Conservation (phyloP, 768 basidiomycete genomes). For the Lactarius sanguifluus region DNA sequence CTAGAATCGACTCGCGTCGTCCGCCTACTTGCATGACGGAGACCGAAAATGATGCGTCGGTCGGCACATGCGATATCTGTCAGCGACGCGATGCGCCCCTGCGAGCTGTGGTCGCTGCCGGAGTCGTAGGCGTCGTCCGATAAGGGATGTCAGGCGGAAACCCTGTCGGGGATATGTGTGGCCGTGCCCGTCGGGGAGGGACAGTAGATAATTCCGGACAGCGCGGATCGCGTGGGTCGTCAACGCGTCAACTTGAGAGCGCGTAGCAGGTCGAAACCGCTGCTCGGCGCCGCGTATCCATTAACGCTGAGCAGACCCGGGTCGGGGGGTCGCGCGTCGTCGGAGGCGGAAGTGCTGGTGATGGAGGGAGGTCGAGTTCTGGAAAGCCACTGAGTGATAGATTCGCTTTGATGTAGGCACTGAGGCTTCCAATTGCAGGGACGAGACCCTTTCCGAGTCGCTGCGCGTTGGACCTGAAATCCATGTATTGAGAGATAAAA, state of each 20-base stretch:
- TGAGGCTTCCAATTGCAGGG: conserved; percentile 68
- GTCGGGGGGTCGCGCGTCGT: neutral
- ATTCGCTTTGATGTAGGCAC: conserved; percentile 33
- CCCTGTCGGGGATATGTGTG: conserved; percentile 38
- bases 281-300: conserved; percentile 5
- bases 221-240: conserved; percentile 82
- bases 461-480: conserved; percentile 48
- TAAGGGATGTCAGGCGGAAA: conserved; percentile 61
- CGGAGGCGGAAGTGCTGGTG: conserved; percentile 39
- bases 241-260: conserved; percentile 69
- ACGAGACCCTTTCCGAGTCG: conserved; percentile 58
- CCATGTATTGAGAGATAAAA: conserved; percentile 4
- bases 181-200: conserved; percentile 1
- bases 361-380: conserved; percentile 64
- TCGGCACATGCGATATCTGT: conserved; percentile 34
- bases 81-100: conserved; percentile 49
- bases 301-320: conserved; percentile 20
- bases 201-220: conserved; percentile 77
- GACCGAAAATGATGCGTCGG: conserved; percentile 64
- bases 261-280: conserved; percentile 60
- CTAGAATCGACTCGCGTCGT: conserved; percentile 61
- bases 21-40: conserved; percentile 71
- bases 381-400: conserved; percentile 45
- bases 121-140: conserved; percentile 83
- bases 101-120: conserved; percentile 58